Conservation (phyloP, 1,139 yeast species). For the Sugiyamaella grinbergsii region DNA sequence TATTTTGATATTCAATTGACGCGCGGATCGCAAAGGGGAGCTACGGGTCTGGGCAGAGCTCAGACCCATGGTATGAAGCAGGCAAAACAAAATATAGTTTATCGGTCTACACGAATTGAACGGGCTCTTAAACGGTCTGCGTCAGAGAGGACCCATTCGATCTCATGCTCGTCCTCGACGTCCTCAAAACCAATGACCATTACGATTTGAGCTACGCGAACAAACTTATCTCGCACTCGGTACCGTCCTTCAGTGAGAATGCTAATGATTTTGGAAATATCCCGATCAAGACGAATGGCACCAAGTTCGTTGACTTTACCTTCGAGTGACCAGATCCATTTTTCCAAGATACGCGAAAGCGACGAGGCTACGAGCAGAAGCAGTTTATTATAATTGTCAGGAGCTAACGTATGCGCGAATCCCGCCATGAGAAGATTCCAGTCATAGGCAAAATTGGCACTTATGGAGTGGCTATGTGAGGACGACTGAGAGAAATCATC, state of each 20-base stretch:
- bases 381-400: conserved; percentile 52
- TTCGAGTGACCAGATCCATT: conserved; percentile 64
- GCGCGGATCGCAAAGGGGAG: not conserved
- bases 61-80: not conserved
- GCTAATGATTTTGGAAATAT: conserved; percentile 66
- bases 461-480: conserved; percentile 12
- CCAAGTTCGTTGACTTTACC: conserved; percentile 80
- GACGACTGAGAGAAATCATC: conserved; percentile 2
- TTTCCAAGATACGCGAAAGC: conserved; percentile 59
- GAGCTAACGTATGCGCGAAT: conserved; percentile 60
- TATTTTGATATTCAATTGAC: conserved; percentile 1
- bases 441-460: conserved; percentile 38
- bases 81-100: not conserved
- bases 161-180: conserved; percentile 69
- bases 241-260: conserved; percentile 48
- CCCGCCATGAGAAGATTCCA: conserved; percentile 72
- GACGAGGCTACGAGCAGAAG: conserved; percentile 56
- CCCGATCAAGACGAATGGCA: conserved; percentile 80
- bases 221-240: conserved; percentile 72
- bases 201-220: conserved; percentile 79
- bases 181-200: conserved; percentile 83
- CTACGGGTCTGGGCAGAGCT: conserved; percentile 4
- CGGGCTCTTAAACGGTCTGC: conserved; percentile 66
- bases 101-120: conserved; percentile 32
- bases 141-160: conserved; percentile 76